Percentiles rank a stretch among this genome's conserved stretches.
Conservation (phyloP, 768 basidiomycete species). For the Trametes punicea region DNA sequence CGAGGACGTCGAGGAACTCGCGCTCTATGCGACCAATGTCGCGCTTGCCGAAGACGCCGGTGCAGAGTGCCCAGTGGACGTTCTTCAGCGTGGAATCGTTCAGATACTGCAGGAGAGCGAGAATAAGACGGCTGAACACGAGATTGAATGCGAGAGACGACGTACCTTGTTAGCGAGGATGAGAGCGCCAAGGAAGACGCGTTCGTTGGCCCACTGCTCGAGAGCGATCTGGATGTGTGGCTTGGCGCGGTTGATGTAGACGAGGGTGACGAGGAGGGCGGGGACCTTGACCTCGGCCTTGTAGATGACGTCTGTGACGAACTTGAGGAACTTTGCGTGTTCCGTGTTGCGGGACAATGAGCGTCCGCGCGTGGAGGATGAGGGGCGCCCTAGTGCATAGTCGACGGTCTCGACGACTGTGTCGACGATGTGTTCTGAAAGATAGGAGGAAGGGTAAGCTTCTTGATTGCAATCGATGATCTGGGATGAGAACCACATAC, state of each 20-base stretch:
- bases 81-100: conserved; percentile 92
- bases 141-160: conserved; percentile 20
- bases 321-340: conserved; percentile 56
- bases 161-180: conserved; percentile 82
- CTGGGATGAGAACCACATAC: conserved; percentile 39
- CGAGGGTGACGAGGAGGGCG: conserved; percentile 65
- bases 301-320: conserved; percentile 63
- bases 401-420: conserved; percentile 69
- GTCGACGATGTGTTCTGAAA: conserved; percentile 66
- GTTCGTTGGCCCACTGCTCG: conserved; percentile 84
- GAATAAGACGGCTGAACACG: conserved; percentile 6
- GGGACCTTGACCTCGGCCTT: conserved; percentile 73
- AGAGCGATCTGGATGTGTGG: conserved; percentile 78
- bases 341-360: conserved; percentile 44
- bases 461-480: background rate
- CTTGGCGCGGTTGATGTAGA: conserved; percentile 74
- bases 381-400: conserved; percentile 68
- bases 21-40: conserved; percentile 80
- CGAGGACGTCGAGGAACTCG: conserved; percentile 77
- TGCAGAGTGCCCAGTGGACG: conserved; percentile 86
- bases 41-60: conserved; percentile 76
- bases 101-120: conserved; percentile 49
- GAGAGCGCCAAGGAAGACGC: conserved; percentile 88
- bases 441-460: background rate
- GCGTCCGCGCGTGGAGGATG: conserved; percentile 52